These are phyloP conservation scores for Solanum clarkiae DNA, from an alignment of 257 asterid genomes.

Conservation along the genomic window DNA sequence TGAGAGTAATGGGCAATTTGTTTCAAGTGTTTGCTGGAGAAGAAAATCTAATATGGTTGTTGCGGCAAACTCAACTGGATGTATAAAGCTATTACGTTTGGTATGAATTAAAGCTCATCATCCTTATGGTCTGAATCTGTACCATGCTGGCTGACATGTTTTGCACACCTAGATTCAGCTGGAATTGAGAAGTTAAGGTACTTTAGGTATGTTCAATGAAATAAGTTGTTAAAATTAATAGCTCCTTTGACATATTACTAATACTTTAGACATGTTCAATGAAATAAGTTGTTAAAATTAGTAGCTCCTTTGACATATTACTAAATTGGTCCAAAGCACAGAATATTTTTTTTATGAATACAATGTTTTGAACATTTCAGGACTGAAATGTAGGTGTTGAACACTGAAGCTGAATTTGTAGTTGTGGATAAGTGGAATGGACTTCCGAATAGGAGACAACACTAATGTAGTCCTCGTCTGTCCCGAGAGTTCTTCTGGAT, in stretches of 20 bases:
- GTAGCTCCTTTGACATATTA: not conserved
- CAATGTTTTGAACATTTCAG: not conserved
- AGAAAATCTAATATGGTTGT: constrained; percentile 35
- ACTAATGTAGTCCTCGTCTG: not conserved
- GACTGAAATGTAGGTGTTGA: not conserved
- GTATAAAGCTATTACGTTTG: constrained; percentile 27
- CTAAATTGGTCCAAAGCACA: not conserved
- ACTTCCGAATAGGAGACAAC: not conserved
- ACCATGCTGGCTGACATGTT: not conserved
- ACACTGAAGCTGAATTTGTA: not conserved
- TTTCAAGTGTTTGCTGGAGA: constrained; percentile 74
- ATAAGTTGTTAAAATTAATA: not conserved
- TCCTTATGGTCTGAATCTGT: not conserved
- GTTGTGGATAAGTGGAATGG: not conserved
- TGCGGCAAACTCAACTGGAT: constrained; percentile 52
- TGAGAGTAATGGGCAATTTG: constrained; percentile 24
- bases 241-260: no score
- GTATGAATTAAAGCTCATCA: constrained; percentile 7
- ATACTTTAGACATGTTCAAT: not conserved
- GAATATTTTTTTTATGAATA: not conserved
- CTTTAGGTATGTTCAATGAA: not conserved
- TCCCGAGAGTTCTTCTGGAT: not conserved
- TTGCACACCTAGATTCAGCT: not conserved
- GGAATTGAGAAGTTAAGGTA: not conserved
- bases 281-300: not conserved